Base-by-base conservation (phyloP, 1,139 yeast genomes). In the Hyphopichia khmerensis region DNA sequence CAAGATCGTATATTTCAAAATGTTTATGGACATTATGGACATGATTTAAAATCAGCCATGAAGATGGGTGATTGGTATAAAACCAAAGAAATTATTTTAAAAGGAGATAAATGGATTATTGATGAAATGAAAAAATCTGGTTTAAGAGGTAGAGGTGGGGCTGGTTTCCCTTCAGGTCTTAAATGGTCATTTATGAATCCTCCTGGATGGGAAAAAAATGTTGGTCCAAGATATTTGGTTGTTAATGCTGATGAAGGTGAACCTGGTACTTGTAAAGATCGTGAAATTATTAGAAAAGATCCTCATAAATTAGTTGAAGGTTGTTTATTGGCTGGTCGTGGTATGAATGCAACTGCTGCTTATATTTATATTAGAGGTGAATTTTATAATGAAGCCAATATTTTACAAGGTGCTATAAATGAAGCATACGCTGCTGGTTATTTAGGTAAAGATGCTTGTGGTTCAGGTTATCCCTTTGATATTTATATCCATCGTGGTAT, bases 161-260 rank as follows among this genome's bases (percentile, higher is more conserved):
- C 96, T 36, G 96, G 96, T 19, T 87, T 87, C 75, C 96, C 96
- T 40, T 81, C 90, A 21, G 96, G 96, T 39, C 77, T 87, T 58
- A 87, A 87, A 67, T 87, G 95, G 95, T 85, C 95, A 16, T 87
- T 87, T 60, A 87, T 87, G 96, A 87, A 87, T 68, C 96, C 96
- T 41, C 96, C 96, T 40, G 93, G 93, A 47, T 87, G 96, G 96
- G 95, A 87, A 52, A 87, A 87, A 63, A 87, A 87, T 64, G 70
- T 67, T 16, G 96, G 96, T 18, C 93, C 96, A 48, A 79, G 95
- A 62, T 87, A 87, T 62, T 75, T 87, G 50, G 95, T 87, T 40
- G 89, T 87, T 57, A 87, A 87, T 65, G 96, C 96, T 45, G 96
- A 88, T 72, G 96, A 87, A 67, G 96, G 96, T 57, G 96, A 87